Evolutionary conservation across 129 eudicot species (phyloP).

Genomic region (Escallonia rubra): DNA sequence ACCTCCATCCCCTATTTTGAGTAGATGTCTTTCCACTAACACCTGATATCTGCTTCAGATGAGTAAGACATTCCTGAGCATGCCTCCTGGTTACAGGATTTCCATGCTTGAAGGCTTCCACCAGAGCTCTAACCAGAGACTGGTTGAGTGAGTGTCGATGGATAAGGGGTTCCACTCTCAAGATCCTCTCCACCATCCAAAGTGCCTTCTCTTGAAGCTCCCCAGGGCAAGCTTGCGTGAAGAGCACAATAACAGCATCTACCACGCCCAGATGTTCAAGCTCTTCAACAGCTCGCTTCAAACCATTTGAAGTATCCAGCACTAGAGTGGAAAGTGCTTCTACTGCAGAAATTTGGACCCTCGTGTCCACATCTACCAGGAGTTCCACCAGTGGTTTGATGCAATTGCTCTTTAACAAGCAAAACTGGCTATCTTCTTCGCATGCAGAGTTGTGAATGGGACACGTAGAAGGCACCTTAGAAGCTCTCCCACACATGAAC

Average conservation of each 20-base stretch:
- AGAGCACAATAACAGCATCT: slow-evolving; percentile 27
- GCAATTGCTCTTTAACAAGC: slow-evolving; percentile 31
- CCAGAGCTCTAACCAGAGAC: slow-evolving; percentile 33
- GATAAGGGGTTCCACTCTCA: slow-evolving; percentile 27
- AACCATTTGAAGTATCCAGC: slow-evolving; percentile 14
- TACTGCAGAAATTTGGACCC: slow-evolving; percentile 30
- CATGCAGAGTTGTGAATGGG: slow-evolving; percentile 36
- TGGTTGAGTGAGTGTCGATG: slow-evolving; percentile 26
- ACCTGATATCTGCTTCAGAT: slow-evolving; percentile 39
- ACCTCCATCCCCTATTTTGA: slow-evolving; percentile 17
- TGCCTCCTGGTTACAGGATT: slow-evolving; percentile 26
- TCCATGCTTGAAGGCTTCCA: slow-evolving; percentile 40
- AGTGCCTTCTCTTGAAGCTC: slow-evolving; percentile 36
- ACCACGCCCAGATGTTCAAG: slow-evolving; percentile 28
- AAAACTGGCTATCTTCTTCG: slow-evolving; percentile 30
- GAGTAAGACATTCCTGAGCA: slow-evolving; percentile 41
- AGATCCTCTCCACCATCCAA: slow-evolving; percentile 36
- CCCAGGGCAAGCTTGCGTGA: slow-evolving; percentile 36
- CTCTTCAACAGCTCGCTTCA: slow-evolving; percentile 21
- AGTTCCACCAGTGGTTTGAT: slow-evolving; percentile 30
- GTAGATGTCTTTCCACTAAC: slow-evolving; percentile 31
- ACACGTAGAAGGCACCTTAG: slow-evolving; percentile 15
- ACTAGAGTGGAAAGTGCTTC: slow-evolving; percentile 41
- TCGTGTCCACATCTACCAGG: slow-evolving; percentile 20
- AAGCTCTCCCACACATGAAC: slow-evolving; percentile 24